Base-by-base conservation (phyloP, 257 asterid genomes). In the Rubia yunnanensis region DNA sequence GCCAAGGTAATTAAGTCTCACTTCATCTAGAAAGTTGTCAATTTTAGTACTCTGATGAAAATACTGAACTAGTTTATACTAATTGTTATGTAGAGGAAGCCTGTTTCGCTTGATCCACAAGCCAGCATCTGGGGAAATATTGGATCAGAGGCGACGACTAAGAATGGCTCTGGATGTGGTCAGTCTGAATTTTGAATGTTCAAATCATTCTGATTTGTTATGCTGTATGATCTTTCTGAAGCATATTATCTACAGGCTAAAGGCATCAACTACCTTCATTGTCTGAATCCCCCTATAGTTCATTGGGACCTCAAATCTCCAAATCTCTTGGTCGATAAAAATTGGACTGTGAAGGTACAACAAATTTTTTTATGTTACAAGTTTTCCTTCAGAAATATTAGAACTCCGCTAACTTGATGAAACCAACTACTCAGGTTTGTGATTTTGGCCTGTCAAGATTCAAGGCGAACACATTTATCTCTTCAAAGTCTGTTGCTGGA, bases 131-230 rank as follows among this genome's bases (percentile, higher is more conserved):
- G 90, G 99, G 50, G 99, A 90, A 65, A 70, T 79, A 18, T 53
- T 88, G 67, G 99, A 90, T 75, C 84, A 77, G 75, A 90, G 99
- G 77, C 61, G 97, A 68, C 85, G 92, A 41, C 53, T 94, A 30
- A 84, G 97, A 59, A 94, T 94, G 96, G 97, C 96, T 73, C 72
- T 86, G 63, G 99, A 94, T 63, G 99, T 94, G 97, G 97, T 94
- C 62, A 31, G 97, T 81, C 58, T 48, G 68, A 17, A 15, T 52
- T 66, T 60, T 69, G 28, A 59, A 18, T 31, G 23, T 44, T 31
- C 52, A 49, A 13, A 60, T 53, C 27, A 71, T 60, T 26, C 54
- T 50, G 23, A 15, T 10, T 17, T 52, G 46, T 57, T 27, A 54
- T 80, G 28, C 36, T 44, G 8, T 32, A 15, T 27, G 13, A 11